Percentiles rank a stretch among this genome's conserved stretches.
phyloP scores from a whole-genome alignment of 164 flowering plant species.

The Macadamia tetraphylla region DNA sequence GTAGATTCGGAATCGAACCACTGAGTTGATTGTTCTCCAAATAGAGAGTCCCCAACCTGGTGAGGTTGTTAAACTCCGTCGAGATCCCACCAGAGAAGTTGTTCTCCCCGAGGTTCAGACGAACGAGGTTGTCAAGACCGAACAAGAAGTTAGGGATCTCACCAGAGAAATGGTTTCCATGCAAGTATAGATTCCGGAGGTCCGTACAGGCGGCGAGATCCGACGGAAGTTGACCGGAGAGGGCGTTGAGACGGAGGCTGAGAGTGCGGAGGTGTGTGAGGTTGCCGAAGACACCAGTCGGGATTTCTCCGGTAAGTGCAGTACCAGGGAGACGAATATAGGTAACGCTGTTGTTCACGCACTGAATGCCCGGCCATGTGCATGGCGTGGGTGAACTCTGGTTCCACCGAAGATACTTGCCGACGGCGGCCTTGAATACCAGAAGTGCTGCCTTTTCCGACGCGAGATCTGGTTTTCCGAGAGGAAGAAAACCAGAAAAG shows the following conservation, averaged over 20 bases:
- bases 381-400: slow-evolving; percentile 30
- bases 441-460: slow-evolving; percentile 57
- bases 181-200: slow-evolving; percentile 62
- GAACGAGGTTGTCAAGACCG: slow-evolving; percentile 38
- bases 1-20: slow-evolving; percentile 56
- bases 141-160: slow-evolving; percentile 49
- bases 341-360: slow-evolving; percentile 42
- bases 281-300: slow-evolving; percentile 46
- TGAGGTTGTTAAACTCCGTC: slow-evolving; percentile 36
- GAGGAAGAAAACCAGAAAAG: slow-evolving; percentile 3
- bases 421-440: slow-evolving; percentile 54
- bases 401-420: slow-evolving; percentile 66
- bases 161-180: slow-evolving; percentile 63
- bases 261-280: slow-evolving; percentile 52
- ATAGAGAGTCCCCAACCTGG: slow-evolving; percentile 49
- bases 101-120: slow-evolving; percentile 64
- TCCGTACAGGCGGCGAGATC: slow-evolving; percentile 45
- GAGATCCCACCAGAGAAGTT: slow-evolving; percentile 65
- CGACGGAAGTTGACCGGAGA: slow-evolving; percentile 57
- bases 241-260: slow-evolving; percentile 63
- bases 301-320: slow-evolving; percentile 51
- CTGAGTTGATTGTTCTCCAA: slow-evolving; percentile 45
- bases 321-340: slow-evolving; percentile 63
- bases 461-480: slow-evolving; percentile 40
- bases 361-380: slow-evolving; percentile 54